Base-by-base conservation (phyloP, 371 early-diverging fungal genomes). In the Choanephora cucurbitarum region DNA sequence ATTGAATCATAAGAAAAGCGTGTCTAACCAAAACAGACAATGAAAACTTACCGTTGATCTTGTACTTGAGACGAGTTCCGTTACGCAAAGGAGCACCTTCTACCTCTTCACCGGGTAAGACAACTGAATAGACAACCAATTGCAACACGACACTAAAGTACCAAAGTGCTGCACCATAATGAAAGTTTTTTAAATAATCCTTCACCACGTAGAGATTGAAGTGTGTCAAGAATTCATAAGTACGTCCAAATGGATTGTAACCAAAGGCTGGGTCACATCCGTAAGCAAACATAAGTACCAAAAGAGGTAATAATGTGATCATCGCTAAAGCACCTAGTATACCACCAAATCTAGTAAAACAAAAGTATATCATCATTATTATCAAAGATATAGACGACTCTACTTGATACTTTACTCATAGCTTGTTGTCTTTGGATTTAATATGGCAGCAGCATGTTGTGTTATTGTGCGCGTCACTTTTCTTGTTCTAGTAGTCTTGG, bases 321-420 rank as follows among this genome's bases (percentile, higher is more conserved):
- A 91, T 85, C 2, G 80, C 76, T 3, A 76, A 51, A 1, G 91
- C 80, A 19, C 93, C 91, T 42, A 86, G 69, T 3, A 87, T 87
- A 19, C 96, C 96, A 42, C 91, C 78, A 71, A 94, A 70, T 45
- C 77, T 77, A 55, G 37, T 37, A 2, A 28, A 7, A 28, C n/a
- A n/a, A n/a, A n/a, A 86, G 69, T 3, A 87, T 87, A 19, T 94
- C 96, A 42, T 91, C 78, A 71, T 93, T 68, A 43, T 74, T 77
- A 55, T 3, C 10, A 2, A 28, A 7, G 7, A 32, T 17, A 55
- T 15, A 54, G 33, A 39, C 14, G 10, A 31, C 19, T n/a, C n/a
- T n/a, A n/a, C n/a, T 4, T 32, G 17, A 19, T 37, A 21, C 19
- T 44, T 58, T 67, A 90, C 79, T 90, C 91, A 54, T 80, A 85